phyloP scores from a whole-genome alignment of 1,284 basidiomycete species.

The Trichosporon asahii region DNA sequence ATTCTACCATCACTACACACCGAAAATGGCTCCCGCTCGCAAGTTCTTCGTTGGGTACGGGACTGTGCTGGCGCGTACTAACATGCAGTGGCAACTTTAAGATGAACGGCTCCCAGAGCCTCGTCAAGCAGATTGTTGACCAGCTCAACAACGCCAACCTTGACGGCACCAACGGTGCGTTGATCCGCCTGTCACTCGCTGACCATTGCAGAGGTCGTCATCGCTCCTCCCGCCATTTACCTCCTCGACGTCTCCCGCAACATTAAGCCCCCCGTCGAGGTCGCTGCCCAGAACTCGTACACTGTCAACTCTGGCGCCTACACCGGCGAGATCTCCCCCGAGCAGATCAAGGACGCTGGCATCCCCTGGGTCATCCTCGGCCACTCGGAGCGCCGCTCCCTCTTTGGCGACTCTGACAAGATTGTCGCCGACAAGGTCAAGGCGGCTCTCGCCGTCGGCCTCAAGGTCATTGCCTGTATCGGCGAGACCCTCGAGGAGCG shows the following conservation, averaged over 20 bases:
- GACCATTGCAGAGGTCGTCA: constrained; percentile 71
- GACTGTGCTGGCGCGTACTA: background rate
- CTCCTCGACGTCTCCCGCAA: constrained; percentile 63
- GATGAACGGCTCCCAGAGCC: constrained; percentile 72
- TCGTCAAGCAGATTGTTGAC: constrained; percentile 64
- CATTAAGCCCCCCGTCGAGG: constrained; percentile 64
- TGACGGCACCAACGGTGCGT: constrained; percentile 68
- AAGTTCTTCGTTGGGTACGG: constrained; percentile 50
- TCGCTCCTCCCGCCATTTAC: constrained; percentile 86
- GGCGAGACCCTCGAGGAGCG: constrained; percentile 91
- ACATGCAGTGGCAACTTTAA: constrained; percentile 92
- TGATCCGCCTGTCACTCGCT: background rate
- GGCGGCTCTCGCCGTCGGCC: constrained; percentile 59
- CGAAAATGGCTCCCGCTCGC: constrained; percentile 36
- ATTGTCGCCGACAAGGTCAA: constrained; percentile 82
- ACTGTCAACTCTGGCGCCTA: constrained; percentile 81
- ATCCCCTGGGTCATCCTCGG: constrained; percentile 94
- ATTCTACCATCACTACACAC: constrained; percentile 4
- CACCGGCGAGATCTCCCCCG: constrained; percentile 88
- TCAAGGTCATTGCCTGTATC: constrained; percentile 91
- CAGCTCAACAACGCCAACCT: constrained; percentile 71
- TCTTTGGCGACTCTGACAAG: constrained; percentile 85
- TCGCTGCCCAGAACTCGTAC: constrained; percentile 92
- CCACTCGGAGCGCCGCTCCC: constrained; percentile 92
- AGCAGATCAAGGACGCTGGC: constrained; percentile 77